These are phyloP conservation scores for Tetrapisispora phaffii DNA, from an alignment of 805 yeast genomes.

Conservation along the genomic window DNA sequence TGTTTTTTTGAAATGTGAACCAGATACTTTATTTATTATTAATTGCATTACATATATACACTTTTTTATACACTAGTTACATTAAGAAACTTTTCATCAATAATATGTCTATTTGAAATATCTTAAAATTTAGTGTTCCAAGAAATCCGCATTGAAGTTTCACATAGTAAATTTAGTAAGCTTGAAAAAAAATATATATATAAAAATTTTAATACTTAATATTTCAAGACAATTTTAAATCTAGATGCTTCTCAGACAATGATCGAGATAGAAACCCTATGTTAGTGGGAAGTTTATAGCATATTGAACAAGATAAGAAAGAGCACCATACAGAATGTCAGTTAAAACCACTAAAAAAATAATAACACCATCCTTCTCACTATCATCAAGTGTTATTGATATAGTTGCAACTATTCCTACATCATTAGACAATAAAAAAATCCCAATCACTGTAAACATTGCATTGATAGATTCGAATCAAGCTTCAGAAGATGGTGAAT, in stretches of 20 bases:
- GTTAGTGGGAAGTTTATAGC: no score
- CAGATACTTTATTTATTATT: no score
- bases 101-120: background rate
- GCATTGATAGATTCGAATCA: conserved; percentile 5
- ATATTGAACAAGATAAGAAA: background rate
- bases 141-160: background rate
- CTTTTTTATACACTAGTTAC: background rate
- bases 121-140: background rate
- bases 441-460: conserved; percentile 16
- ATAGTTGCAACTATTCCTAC: conserved; percentile 17
- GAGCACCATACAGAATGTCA: conserved; percentile 8
- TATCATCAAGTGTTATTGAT: conserved; percentile 9
- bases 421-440: conserved; percentile 9
- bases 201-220: no score
- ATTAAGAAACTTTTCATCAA: no score
- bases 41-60: no score
- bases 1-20: background rate
- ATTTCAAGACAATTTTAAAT: no score
- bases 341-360: conserved; percentile 10
- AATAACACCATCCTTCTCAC: conserved; percentile 7
- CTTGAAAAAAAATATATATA: no score
- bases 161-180: background rate
- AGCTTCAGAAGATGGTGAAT: background rate
- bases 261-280: no score
- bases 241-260: no score